Percentiles rank a stretch among this genome's conserved stretches.
phyloP scores from a whole-genome alignment of 768 basidiomycete genomes.

The Psilocybe cyanescens region DNA sequence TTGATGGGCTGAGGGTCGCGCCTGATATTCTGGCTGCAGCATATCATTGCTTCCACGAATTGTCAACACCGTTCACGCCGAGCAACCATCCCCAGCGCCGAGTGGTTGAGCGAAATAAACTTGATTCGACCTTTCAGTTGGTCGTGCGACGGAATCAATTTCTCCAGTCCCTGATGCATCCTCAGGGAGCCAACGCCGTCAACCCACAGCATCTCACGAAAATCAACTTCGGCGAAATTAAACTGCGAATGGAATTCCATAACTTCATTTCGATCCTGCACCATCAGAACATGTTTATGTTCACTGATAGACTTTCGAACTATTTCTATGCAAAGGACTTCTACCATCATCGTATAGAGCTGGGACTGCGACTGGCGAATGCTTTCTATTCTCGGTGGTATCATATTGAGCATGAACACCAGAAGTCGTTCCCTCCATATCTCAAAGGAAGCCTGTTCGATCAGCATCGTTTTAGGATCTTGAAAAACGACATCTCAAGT shows the following conservation, averaged over 20 bases:
- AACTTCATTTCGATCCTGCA: neutral
- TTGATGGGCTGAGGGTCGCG: neutral
- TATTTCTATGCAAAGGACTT: neutral
- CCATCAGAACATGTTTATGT: conserved; percentile 1
- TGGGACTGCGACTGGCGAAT: neutral
- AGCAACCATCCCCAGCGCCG: neutral
- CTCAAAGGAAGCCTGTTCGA: neutral
- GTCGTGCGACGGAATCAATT: neutral
- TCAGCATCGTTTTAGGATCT: neutral
- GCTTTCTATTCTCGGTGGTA: neutral
- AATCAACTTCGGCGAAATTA: neutral
- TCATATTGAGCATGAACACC: neutral
- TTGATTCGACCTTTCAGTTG: neutral
- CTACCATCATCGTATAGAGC: neutral
- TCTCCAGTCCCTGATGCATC: neutral
- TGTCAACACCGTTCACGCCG: neutral
- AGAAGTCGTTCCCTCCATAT: neutral
- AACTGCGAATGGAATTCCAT: neutral
- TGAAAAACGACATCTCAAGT: neutral
- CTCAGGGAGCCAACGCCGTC: neutral
- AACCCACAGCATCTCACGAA: neutral
- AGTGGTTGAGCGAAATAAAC: neutral
- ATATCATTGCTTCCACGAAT: conserved; percentile 1
- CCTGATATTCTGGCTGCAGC: neutral
- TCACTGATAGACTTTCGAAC: neutral